phyloP scores from a whole-genome alignment of 164 flowering plant species.

The Pachysandra terminalis region DNA sequence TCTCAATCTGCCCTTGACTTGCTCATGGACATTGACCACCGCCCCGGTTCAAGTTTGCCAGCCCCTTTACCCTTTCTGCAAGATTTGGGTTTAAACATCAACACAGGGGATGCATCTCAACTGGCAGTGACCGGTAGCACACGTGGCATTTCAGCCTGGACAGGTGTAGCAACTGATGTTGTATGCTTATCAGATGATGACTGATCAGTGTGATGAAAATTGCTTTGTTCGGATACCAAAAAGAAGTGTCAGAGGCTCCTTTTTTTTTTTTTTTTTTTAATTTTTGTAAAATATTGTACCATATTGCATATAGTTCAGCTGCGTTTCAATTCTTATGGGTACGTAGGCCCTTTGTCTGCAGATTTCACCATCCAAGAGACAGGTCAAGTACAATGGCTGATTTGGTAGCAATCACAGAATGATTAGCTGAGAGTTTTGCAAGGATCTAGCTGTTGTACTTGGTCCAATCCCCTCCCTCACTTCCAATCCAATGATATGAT shows the following conservation, averaged over 20 bases:
- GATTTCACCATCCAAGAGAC: too few relatives aligned
- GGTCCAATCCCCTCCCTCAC: too few relatives aligned
- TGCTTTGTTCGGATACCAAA: not conserved
- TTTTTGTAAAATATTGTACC: not conserved
- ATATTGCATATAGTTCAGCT: not conserved
- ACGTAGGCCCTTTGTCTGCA: too few relatives aligned
- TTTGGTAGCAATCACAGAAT: too few relatives aligned
- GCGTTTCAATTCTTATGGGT: too few relatives aligned
- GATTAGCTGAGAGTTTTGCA: too few relatives aligned
- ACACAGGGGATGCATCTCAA: conserved; percentile 5
- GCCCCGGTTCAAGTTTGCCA: conserved; percentile 13
- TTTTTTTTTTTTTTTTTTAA: too few relatives aligned
- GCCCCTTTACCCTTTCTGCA: conserved; percentile 10
- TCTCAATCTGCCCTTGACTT: conserved; percentile 21
- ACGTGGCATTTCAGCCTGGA: not conserved
- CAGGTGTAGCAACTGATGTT: conserved; percentile 18
- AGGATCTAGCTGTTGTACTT: too few relatives aligned
- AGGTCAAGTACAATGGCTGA: too few relatives aligned
- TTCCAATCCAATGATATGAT: too few relatives aligned
- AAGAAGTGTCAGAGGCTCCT: too few relatives aligned
- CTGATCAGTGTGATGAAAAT: conserved; percentile 12
- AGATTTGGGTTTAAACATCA: conserved; percentile 9
- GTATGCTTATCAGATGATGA: conserved; percentile 70
- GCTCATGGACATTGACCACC: conserved; percentile 21
- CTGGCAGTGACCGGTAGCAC: conserved; percentile 3